Conservation (phyloP, 2,329 filamentous ascomycete genomes). For the Helminthosporium solani region DNA sequence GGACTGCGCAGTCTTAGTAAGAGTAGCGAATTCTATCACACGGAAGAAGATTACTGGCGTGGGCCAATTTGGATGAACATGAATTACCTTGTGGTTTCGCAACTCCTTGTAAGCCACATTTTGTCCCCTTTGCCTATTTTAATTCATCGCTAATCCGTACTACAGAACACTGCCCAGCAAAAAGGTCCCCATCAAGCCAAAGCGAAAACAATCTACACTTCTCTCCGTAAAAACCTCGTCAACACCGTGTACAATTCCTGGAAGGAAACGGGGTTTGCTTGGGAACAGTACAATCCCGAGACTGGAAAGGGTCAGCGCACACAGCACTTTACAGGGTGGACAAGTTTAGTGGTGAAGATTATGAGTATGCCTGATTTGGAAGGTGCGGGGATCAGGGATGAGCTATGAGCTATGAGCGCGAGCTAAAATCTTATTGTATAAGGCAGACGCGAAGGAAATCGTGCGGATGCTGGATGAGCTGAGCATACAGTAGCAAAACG, state of each 20-base stretch:
- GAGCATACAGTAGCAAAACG: too few relatives aligned
- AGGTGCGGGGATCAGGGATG: conserved; percentile 27
- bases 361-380: conserved; percentile 84
- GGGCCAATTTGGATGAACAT: conserved; percentile 96
- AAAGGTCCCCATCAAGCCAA: conserved; percentile 66
- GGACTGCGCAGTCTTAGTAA: conserved; percentile 90
- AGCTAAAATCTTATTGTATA: background rate
- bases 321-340: conserved; percentile 98
- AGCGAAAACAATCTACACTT: conserved; percentile 72
- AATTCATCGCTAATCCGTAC: conserved; percentile 11
- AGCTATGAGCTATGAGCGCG: conserved; percentile 27
- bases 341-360: conserved; percentile 95
- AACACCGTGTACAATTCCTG: conserved; percentile 86
- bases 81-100: conserved; percentile 83
- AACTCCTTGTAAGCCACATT: conserved; percentile 60
- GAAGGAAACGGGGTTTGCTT: conserved; percentile 91
- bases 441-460: background rate
- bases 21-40: conserved; percentile 79
- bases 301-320: conserved; percentile 92
- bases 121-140: background rate
- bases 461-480: background rate
- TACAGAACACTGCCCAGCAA: conserved; percentile 63
- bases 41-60: conserved; percentile 95
- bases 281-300: conserved; percentile 97
- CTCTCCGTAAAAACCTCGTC: conserved; percentile 79